Base-by-base conservation (phyloP, 1,284 basidiomycete genomes). In the Ganoderma multipileum region DNA sequence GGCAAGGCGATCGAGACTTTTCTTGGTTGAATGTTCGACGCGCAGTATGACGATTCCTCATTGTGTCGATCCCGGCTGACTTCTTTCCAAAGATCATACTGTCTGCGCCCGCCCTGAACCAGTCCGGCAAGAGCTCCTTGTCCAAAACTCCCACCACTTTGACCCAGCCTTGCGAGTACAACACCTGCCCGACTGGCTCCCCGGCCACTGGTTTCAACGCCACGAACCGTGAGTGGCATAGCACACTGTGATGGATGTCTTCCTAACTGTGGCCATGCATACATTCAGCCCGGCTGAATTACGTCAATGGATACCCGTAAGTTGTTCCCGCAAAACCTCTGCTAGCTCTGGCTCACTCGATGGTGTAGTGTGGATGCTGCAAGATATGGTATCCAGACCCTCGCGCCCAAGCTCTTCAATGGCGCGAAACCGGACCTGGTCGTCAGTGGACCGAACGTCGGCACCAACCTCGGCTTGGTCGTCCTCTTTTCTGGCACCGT, bases 361-460 rank as follows among this genome's bases (percentile, higher is more conserved):
- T 18, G 23, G 12, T 18, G 60, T 57, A 78, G 78, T 1, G 86
- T 84, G 5, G 84, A 86, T 70, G 77, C 85, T 1, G 84, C 82
- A 5, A 76, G 79, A 12, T 84, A 80, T 72, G 86, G 85, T 0
- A 84, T 87, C 28, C 81, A 87, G 71, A 84, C 82, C 0, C 76
- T 87, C 12, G 78, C 83, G 3, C 84, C 85, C 0, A 73, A 81
- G 61, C 81, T 84, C 71, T 84, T 86, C 69, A 44, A 62, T 16
- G 80, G 82, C 3, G 70, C 74, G 20, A 68, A 70, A 30, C 87
- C 87, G 0, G 86, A 87, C 65, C 79, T 89, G 41, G 82, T 87
- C 6, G 79, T 89, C 14, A 82, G 82, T 65, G 75, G 73, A 2
- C 75, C 73, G 0, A 76, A 76, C n/a, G 68, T 75, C 38, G 75